Base-by-base conservation (phyloP, 2,329 filamentous ascomycete species). In the Fusarium nematophilum region DNA sequence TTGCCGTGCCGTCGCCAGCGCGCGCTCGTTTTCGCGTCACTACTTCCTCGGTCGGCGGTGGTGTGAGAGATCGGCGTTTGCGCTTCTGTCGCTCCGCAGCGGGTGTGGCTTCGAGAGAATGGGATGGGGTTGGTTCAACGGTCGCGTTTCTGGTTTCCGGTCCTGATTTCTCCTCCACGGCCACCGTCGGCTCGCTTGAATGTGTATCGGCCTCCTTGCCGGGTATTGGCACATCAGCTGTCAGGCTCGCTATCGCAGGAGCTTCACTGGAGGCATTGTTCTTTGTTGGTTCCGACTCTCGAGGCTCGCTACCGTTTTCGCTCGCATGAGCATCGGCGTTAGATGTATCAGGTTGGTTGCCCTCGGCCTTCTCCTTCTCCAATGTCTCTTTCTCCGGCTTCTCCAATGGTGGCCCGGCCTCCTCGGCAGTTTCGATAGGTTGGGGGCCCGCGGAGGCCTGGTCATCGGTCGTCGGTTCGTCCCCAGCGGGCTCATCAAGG, bases 51-150 rank as follows among this genome's bases (percentile, higher is more conserved):
- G 79, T 81, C 8, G 84, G 84, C 15, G 83, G 78, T 29, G 88
- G 88, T 52, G 82, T 90, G 51, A 81, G 79, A 36, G 87, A 91
- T 65, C 87, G 82, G 65, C 87, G 85, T 73, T 90, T 91, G 58
- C 88, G 82, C 73, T 89, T 90, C 65, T 85, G 84, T 33, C 78
- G 78, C 63, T 69, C 56, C 9, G 62, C 53, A 31, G 42, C 51
- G 21, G 56, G 40, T 36, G 57, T 51, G 26, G 50, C 50, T 33
- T 57, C 51, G 17, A 53, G 56, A 11, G 53, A 51, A n/a, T 49
- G 52, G 10, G 48, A 36, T 10, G 53, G 42, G 6, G 51, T 53
- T 11, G 53, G 45, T 14, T 67, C 52, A 14, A 50, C 47, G 18
- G 53, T 36, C 38, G 58, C 23, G 23, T 48, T 40, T 25, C 58